phyloP scores from a whole-genome alignment of 345 rosid species.

The Pistacia vera region DNA sequence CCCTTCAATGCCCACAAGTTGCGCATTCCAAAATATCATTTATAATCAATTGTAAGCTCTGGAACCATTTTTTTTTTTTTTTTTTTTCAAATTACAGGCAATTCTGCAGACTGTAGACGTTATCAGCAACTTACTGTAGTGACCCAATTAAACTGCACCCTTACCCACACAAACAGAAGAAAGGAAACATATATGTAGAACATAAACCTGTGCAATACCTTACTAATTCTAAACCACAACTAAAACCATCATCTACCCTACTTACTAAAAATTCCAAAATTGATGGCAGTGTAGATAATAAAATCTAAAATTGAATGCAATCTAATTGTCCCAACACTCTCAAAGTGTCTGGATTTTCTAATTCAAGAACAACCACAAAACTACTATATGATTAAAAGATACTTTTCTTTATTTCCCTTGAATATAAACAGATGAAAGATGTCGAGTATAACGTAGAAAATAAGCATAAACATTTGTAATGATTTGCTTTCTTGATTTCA shows the following conservation, averaged over 20 bases:
- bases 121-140: too few relatives aligned
- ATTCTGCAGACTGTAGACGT: too few relatives aligned
- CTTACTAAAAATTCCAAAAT: too few relatives aligned
- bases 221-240: not conserved
- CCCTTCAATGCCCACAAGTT: slow-evolving; percentile 5
- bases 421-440: slow-evolving; percentile 28
- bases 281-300: not conserved
- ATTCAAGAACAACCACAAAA: not conserved
- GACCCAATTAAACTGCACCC: too few relatives aligned
- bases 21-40: not conserved
- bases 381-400: not conserved
- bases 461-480: slow-evolving; percentile 29
- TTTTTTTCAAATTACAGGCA: not conserved
- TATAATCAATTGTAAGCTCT: too few relatives aligned
- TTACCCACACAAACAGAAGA: too few relatives aligned
- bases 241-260: not conserved
- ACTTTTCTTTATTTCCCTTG: slow-evolving; percentile 27
- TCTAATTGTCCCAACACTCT: not conserved
- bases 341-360: not conserved
- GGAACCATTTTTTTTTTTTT: too few relatives aligned
- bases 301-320: not conserved
- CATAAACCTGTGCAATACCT: not conserved
- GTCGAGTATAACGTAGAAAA: slow-evolving; percentile 21
- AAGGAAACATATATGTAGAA: too few relatives aligned
- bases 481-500: slow-evolving; percentile 24